Evolutionary conservation across 768 basidiomycete species (phyloP).

Genomic region (Amanita exitialis): DNA sequence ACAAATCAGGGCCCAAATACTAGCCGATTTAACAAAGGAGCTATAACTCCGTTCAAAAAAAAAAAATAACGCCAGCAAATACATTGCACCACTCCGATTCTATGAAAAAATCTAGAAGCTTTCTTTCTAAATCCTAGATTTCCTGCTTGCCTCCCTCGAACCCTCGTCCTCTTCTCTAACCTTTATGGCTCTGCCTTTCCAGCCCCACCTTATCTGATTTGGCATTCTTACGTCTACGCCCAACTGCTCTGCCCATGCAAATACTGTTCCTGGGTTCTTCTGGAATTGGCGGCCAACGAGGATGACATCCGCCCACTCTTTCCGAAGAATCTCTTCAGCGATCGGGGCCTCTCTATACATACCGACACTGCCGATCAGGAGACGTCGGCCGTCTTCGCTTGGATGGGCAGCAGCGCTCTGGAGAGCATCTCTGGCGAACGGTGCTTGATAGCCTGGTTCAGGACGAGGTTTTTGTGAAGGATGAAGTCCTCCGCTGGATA

Average conservation of each 20-base stretch:
- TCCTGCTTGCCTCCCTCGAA: not conserved
- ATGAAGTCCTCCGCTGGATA: conserved; percentile 55
- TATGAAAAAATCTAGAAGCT: not conserved
- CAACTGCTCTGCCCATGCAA: conserved; percentile 46
- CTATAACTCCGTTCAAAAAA: too few relatives aligned
- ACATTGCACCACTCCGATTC: not conserved
- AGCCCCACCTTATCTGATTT: conserved; percentile 48
- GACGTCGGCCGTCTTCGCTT: conserved; percentile 2
- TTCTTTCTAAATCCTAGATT: not conserved
- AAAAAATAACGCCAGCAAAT: too few relatives aligned
- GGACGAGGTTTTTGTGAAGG: conserved; percentile 26
- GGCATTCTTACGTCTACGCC: conserved; percentile 35
- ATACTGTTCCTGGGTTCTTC: conserved; percentile 46
- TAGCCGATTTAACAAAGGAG: not conserved
- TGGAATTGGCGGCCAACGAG: conserved; percentile 45
- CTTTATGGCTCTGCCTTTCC: conserved; percentile 21
- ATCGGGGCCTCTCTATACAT: conserved; percentile 44
- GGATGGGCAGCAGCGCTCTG: conserved; percentile 26
- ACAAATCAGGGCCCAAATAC: not conserved
- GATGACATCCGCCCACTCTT: conserved; percentile 51
- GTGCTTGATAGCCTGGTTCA: conserved; percentile 42
- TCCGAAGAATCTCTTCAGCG: conserved; percentile 47
- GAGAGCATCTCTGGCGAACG: conserved; percentile 45
- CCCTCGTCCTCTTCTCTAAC: not conserved
- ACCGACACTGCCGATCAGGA: conserved; percentile 34